Conservation (phyloP, 2,329 filamentous ascomycete genomes). For the Penicillium sp. region DNA sequence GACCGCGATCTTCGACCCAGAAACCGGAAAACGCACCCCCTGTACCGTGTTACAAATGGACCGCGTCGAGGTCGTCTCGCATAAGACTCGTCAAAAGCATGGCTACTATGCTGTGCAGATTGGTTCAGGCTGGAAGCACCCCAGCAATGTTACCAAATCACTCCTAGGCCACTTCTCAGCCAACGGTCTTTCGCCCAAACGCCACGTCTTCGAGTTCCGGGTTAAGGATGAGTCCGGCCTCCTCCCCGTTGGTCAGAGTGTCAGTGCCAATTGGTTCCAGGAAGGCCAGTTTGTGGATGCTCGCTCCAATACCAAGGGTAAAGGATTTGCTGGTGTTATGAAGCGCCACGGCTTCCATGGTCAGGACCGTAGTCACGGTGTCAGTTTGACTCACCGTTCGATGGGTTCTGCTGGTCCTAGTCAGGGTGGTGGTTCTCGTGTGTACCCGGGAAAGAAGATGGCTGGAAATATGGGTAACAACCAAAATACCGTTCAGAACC, state of each 20-base stretch:
- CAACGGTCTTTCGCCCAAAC: slow-evolving; percentile 79
- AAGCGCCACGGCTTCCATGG: slow-evolving; percentile 89
- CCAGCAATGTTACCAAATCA: slow-evolving; percentile 76
- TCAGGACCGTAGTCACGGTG: slow-evolving; percentile 90
- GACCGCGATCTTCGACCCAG: slow-evolving; percentile 80
- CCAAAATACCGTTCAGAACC: slow-evolving; percentile 84
- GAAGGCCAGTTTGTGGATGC: slow-evolving; percentile 90
- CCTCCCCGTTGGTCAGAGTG: slow-evolving; percentile 69
- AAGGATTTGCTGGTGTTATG: slow-evolving; percentile 97
- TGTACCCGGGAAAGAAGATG: slow-evolving; percentile 97
- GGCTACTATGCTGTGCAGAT: slow-evolving; percentile 96
- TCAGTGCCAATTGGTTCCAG: slow-evolving; percentile 88
- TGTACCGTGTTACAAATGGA: slow-evolving; percentile 95
- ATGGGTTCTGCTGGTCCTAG: slow-evolving; percentile 87
- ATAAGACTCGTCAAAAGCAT: slow-evolving; percentile 77
- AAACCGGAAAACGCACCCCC: slow-evolving; percentile 72
- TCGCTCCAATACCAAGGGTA: slow-evolving; percentile 74
- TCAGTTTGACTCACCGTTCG: slow-evolving; percentile 88
- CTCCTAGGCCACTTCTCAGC: slow-evolving; percentile 85
- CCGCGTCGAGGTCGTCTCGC: slow-evolving; percentile 81
- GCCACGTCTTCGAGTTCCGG: slow-evolving; percentile 80
- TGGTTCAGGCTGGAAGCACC: slow-evolving; percentile 71
- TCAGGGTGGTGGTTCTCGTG: slow-evolving; percentile 89
- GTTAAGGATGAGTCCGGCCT: slow-evolving; percentile 74
- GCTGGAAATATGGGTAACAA: slow-evolving; percentile 91